Evolutionary conservation across 1,284 basidiomycete species (phyloP).

Genomic region (Boletus chippewaensis): DNA sequence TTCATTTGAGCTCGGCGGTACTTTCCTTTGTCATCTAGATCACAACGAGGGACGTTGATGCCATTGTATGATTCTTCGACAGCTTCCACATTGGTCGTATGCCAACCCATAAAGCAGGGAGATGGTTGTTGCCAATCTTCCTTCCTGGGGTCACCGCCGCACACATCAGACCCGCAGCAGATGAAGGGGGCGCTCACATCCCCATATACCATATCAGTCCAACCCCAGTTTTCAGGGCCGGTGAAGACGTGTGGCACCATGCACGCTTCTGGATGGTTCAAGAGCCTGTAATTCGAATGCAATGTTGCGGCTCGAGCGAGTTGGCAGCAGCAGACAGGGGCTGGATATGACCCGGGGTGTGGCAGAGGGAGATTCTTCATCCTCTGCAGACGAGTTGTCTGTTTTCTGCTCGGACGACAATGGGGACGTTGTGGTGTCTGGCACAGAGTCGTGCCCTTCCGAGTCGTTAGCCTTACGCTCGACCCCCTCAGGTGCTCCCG

Average conservation of each 20-base stretch:
- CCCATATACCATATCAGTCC: not conserved
- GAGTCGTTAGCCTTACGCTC: too few relatives aligned
- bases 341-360: not conserved
- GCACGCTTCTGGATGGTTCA: constrained; percentile 6
- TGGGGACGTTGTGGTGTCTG: too few relatives aligned
- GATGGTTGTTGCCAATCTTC: not conserved
- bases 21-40: not conserved
- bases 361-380: too few relatives aligned
- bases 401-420: too few relatives aligned
- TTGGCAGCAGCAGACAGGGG: constrained; percentile 10
- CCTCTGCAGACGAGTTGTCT: too few relatives aligned
- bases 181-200: not conserved
- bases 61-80: constrained; percentile 7
- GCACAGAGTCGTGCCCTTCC: too few relatives aligned
- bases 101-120: constrained; percentile 5
- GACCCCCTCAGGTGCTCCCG: not conserved
- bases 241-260: not conserved
- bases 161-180: not conserved
- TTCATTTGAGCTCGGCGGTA: not conserved
- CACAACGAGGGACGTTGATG: constrained; percentile 4
- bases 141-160: not conserved
- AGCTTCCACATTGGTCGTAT: constrained; percentile 1
- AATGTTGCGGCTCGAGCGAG: constrained; percentile 1
- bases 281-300: constrained; percentile 3
- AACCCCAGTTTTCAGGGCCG: not conserved